phyloP scores from a whole-genome alignment of 495 filamentous ascomycete genomes.

The Arthonia radiata region DNA sequence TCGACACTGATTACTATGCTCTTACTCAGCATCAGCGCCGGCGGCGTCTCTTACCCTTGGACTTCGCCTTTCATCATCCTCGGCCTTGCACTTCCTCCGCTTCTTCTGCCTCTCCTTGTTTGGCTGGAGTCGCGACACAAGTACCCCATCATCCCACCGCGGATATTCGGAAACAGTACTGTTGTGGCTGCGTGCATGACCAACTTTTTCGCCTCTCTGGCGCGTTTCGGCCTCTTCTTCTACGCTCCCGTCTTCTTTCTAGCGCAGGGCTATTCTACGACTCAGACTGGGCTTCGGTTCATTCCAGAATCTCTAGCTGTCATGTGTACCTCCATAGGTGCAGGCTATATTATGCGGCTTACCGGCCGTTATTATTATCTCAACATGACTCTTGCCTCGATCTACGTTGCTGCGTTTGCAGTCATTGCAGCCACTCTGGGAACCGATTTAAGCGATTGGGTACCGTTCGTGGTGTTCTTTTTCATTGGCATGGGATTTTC shows the following conservation, averaged over 20 bases:
- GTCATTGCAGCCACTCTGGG: slow-evolving; percentile 29
- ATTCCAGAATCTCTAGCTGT: slow-evolving; percentile 46
- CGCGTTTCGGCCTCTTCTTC: slow-evolving; percentile 40
- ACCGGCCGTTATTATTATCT: slow-evolving; percentile 48
- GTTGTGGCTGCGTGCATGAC: slow-evolving; percentile 49
- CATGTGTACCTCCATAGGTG: slow-evolving; percentile 41
- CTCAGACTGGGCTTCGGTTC: slow-evolving; percentile 42
- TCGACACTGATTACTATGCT: slow-evolving; percentile 46
- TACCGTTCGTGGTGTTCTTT: slow-evolving; percentile 43
- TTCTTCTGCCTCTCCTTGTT: slow-evolving; percentile 41
- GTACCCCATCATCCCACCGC: slow-evolving; percentile 72
- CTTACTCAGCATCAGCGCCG: slow-evolving; percentile 58
- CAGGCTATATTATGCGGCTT: slow-evolving; percentile 50
- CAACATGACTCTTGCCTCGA: slow-evolving; percentile 25
- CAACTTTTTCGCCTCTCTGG: slow-evolving; percentile 43
- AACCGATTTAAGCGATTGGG: slow-evolving; percentile 30
- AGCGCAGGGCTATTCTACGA: slow-evolving; percentile 43
- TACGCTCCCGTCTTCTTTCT: slow-evolving; percentile 71
- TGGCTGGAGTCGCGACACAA: slow-evolving; percentile 28
- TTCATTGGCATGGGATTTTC: slow-evolving; percentile 49
- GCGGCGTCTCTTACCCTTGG: slow-evolving; percentile 71
- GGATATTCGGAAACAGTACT: slow-evolving; percentile 45
- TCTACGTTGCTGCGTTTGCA: slow-evolving; percentile 25
- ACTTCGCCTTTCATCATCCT: slow-evolving; percentile 52
- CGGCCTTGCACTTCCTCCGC: slow-evolving; percentile 38